A percentile compares a stretch with the other conserved stretches of the same genome.
phyloP scores from a whole-genome alignment of 129 eudicot species.

The Oenanthe sinensis region DNA sequence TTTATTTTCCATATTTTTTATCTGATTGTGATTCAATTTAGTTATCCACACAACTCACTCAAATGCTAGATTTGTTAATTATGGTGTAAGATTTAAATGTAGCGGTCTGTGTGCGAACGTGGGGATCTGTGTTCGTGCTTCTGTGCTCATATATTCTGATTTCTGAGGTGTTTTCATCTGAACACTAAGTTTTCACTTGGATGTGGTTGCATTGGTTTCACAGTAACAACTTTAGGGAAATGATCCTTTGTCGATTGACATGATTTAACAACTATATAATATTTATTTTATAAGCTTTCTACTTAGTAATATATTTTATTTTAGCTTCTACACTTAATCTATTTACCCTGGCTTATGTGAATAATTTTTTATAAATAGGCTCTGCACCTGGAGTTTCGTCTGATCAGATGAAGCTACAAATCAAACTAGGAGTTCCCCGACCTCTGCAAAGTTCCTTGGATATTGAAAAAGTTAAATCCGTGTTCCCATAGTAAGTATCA shows the following conservation, averaged over 20 bases:
- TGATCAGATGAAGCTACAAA: conserved; percentile 81
- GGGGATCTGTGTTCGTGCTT: not conserved
- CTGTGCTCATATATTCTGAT: not conserved
- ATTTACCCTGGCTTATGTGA: not conserved
- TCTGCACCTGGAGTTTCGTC: conserved; percentile 84
- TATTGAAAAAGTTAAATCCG: conserved; percentile 78
- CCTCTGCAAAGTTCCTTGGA: conserved; percentile 68
- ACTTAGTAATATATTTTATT: not conserved
- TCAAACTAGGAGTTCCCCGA: conserved; percentile 81
- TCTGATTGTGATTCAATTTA: too few species aligned
- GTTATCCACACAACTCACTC: too few species aligned
- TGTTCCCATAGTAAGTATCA: conserved; percentile 83
- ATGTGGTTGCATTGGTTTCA: not conserved
- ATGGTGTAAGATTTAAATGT: too few species aligned
- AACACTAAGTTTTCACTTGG: not conserved
- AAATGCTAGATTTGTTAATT: not conserved
- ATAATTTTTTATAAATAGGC: conserved; percentile 33
- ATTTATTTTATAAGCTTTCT: not conserved
- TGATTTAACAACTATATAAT: not conserved
- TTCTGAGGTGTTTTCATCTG: not conserved
- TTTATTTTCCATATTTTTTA: not conserved
- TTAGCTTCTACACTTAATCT: not conserved
- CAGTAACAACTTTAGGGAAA: not conserved
- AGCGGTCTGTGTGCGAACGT: not conserved
- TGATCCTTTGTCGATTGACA: not conserved